These are phyloP conservation scores for Chytriomyces sp. DNA, from an alignment of 192 early-diverging fungal species.

Conservation along the genomic window DNA sequence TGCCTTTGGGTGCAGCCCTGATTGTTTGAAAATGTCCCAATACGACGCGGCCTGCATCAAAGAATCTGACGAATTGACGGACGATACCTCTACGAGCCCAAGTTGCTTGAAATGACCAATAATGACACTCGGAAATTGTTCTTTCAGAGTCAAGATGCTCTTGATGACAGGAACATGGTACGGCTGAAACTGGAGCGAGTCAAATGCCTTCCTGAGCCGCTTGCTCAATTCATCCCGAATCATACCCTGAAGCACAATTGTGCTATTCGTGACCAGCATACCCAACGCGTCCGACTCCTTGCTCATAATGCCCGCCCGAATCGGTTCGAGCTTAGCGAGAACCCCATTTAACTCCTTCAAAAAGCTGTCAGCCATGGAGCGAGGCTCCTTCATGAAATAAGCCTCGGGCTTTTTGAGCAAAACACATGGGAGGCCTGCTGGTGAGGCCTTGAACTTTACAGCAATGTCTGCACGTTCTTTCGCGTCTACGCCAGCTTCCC, in stretches of 20 bases:
- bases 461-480: neutral
- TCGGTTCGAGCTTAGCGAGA: neutral
- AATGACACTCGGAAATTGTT: neutral
- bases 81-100: neutral
- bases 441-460: neutral
- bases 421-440: neutral
- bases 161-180: neutral
- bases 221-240: neutral
- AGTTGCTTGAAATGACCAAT: neutral
- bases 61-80: neutral
- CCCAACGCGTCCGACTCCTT: neutral
- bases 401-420: neutral
- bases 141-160: neutral
- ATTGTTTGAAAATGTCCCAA: neutral
- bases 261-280: neutral
- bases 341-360: neutral
- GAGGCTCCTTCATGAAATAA: neutral
- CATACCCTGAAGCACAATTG: neutral
- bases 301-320: neutral
- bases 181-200: neutral
- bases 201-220: neutral
- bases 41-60: neutral
- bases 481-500: neutral
- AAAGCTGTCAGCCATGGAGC: neutral
- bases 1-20: neutral